Conservation (phyloP, 2,329 filamentous ascomycete species). For the Pseudonectria foliicola region DNA sequence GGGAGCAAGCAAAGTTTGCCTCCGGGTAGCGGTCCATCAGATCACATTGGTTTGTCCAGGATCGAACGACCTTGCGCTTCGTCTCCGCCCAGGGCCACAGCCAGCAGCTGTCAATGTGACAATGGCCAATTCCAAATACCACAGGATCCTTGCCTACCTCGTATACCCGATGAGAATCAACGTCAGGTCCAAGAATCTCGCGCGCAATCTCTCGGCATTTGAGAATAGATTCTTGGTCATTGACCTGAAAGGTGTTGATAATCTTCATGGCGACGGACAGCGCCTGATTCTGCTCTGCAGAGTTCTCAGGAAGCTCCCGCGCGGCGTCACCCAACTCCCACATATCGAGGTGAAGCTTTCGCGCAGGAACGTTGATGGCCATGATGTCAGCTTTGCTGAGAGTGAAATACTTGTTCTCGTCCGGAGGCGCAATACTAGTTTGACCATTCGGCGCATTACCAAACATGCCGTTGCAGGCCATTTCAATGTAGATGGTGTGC, state of each 20-base stretch:
- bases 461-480: conserved; percentile 99
- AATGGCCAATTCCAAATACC: conserved; percentile 88
- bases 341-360: conserved; percentile 81
- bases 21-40: conserved; percentile 93
- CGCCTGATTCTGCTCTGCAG: conserved; percentile 83
- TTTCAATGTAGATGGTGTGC: conserved; percentile 90
- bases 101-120: conserved; percentile 98
- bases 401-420: conserved; percentile 74
- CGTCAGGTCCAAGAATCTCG: conserved; percentile 71
- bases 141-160: conserved; percentile 64
- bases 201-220: conserved; percentile 76
- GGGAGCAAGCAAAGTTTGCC: conserved; percentile 84
- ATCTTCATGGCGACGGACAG: conserved; percentile 78
- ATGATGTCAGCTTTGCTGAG: conserved; percentile 77
- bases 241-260: conserved; percentile 82
- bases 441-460: conserved; percentile 82
- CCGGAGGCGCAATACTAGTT: conserved; percentile 72
- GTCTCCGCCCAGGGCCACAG: conserved; percentile 98
- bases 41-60: conserved; percentile 95
- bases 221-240: conserved; percentile 68
- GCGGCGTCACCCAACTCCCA: conserved; percentile 95
- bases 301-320: conserved; percentile 80
- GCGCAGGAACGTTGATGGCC: conserved; percentile 78
- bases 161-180: conserved; percentile 82
- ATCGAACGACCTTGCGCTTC: conserved; percentile 89